Conservation (phyloP, 2,329 filamentous ascomycete species). For the Phialophora verrucosa region DNA sequence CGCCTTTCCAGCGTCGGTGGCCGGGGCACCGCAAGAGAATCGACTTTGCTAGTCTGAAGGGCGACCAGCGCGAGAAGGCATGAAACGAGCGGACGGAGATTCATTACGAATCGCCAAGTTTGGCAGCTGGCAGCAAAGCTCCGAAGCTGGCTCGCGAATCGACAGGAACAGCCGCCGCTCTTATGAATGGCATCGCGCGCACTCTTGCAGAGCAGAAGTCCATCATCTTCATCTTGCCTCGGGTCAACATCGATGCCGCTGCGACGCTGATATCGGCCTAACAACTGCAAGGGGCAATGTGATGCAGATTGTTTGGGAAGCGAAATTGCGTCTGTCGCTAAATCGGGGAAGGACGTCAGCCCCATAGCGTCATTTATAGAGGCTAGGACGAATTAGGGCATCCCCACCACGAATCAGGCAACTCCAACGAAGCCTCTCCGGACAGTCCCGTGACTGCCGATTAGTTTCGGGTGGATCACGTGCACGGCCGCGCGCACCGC, state of each 20-base stretch:
- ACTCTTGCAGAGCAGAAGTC: not conserved
- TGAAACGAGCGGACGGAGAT: slow-evolving; percentile 13
- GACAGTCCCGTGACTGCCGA: not conserved
- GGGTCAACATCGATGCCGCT: not conserved
- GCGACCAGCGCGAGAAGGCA: slow-evolving; percentile 16
- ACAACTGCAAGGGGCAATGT: not conserved
- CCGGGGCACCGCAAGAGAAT: slow-evolving; percentile 19
- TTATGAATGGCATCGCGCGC: not conserved
- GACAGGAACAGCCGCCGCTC: not conserved
- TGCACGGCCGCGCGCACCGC: not conserved
- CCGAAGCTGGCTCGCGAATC: not conserved
- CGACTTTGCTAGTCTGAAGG: slow-evolving; percentile 9
- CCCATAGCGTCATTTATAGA: not conserved
- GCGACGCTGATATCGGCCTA: not conserved
- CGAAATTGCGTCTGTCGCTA: not conserved
- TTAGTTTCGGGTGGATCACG: not conserved
- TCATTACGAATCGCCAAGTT: slow-evolving; percentile 22
- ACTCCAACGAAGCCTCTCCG: not conserved
- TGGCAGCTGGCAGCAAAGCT: not conserved
- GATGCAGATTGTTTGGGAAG: not conserved
- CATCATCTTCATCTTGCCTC: not conserved
- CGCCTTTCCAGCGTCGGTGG: slow-evolving; percentile 15
- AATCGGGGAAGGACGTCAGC: not conserved
- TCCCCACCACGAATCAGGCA: not conserved
- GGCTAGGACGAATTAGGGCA: not conserved